phyloP scores from a whole-genome alignment of 2,329 filamentous ascomycete genomes.

The Nothopassalora personata region DNA sequence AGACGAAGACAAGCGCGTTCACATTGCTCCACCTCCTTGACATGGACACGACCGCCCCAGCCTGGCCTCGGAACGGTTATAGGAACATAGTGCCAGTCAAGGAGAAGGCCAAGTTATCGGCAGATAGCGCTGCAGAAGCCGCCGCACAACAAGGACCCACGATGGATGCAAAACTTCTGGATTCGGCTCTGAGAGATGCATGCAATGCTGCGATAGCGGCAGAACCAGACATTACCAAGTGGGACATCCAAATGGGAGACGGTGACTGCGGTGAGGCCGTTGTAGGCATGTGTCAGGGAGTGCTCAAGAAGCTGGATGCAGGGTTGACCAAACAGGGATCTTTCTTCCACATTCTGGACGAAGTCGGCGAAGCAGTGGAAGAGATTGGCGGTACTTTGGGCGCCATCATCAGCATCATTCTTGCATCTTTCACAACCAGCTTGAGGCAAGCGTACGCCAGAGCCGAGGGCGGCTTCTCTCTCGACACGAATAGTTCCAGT shows the following conservation, averaged over 20 bases:
- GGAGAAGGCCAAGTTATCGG: slow-evolving; percentile 20
- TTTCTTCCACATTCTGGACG: slow-evolving; percentile 33
- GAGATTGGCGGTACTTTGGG: slow-evolving; percentile 36
- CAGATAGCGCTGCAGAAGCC: slow-evolving; percentile 37
- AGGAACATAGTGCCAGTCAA: slow-evolving; percentile 18
- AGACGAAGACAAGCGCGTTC: slow-evolving; percentile 34
- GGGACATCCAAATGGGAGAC: slow-evolving; percentile 60
- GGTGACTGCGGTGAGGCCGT: slow-evolving; percentile 60
- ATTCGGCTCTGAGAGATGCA: slow-evolving; percentile 38
- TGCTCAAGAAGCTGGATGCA: slow-evolving; percentile 29
- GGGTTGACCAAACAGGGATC: slow-evolving; percentile 26
- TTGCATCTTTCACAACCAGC: slow-evolving; percentile 37
- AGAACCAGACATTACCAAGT: slow-evolving; percentile 58
- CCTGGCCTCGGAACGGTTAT: slow-evolving; percentile 49
- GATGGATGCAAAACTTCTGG: slow-evolving; percentile 29
- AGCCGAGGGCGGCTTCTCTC: slow-evolving; percentile 16
- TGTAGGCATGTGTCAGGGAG: slow-evolving; percentile 33
- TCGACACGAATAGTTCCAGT: slow-evolving; percentile 24
- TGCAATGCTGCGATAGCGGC: slow-evolving; percentile 49
- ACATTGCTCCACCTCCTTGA: slow-evolving; percentile 48
- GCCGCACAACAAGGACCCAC: slow-evolving; percentile 22
- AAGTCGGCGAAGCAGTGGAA: slow-evolving; percentile 32
- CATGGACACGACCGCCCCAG: slow-evolving; percentile 46
- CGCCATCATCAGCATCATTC: slow-evolving; percentile 34
- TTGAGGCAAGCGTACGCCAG: slow-evolving; percentile 32